A percentile compares a stretch with the other conserved stretches of the same genome.
phyloP scores from a whole-genome alignment of 225 moss, liverwort and hornwort genomes.

The Straminergon stramineum region DNA sequence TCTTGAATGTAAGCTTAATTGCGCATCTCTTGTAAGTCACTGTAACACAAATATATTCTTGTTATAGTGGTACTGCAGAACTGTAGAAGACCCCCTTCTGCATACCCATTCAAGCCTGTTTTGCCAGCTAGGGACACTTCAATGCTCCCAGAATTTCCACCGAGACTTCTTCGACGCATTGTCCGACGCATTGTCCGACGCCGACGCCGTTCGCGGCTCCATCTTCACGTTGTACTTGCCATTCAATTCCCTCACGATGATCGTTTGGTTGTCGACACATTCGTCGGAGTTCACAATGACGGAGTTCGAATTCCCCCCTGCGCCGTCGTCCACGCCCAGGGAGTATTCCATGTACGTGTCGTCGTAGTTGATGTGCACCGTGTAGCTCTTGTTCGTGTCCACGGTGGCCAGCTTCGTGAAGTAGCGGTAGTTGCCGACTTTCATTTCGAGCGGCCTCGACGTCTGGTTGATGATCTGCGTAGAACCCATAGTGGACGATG shows the following conservation, averaged over 20 bases:
- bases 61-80: not conserved
- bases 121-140: not conserved
- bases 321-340: not conserved
- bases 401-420: conserved; percentile 25
- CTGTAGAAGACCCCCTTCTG: not conserved
- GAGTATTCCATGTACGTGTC: conserved; percentile 31
- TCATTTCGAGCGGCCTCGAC: conserved; percentile 17
- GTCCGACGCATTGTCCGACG: not conserved
- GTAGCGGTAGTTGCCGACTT: conserved; percentile 5
- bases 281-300: conserved; percentile 38
- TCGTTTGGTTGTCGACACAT: conserved; percentile 30
- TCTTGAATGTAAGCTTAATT: not conserved
- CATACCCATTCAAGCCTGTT: too few relatives aligned
- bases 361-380: conserved; percentile 12
- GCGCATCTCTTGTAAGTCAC: not conserved
- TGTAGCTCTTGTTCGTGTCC: conserved; percentile 15
- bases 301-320: not conserved
- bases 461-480: conserved; percentile 37
- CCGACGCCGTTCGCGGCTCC: conserved; percentile 4
- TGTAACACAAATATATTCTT: not conserved
- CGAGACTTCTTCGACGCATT: not conserved
- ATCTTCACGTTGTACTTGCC: conserved; percentile 14
- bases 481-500: conserved; percentile 22
- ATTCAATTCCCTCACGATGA: conserved; percentile 19
- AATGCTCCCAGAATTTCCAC: conserved; percentile 18